A percentile compares a stretch with the other conserved stretches of the same genome.
phyloP scores from a whole-genome alignment of 2,329 filamentous ascomycete species.

The Botrytis fragariae region DNA sequence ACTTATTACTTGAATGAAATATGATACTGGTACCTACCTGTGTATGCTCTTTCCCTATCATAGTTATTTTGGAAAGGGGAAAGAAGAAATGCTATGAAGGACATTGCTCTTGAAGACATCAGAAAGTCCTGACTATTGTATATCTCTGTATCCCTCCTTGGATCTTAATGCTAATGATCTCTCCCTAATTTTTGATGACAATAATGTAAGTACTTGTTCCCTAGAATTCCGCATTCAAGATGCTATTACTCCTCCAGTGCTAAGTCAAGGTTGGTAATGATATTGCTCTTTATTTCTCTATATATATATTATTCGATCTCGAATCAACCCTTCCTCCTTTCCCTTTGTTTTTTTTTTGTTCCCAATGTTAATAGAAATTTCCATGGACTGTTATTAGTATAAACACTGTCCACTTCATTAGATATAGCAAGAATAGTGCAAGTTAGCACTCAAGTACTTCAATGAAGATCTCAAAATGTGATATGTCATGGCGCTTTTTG shows the following conservation, averaged over 20 bases:
- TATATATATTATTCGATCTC: not conserved
- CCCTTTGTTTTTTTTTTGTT: not conserved
- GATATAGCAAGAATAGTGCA: constrained; percentile 1
- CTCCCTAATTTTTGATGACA: not conserved
- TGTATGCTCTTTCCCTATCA: not conserved
- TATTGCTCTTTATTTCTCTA: not conserved
- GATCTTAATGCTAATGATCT: not conserved
- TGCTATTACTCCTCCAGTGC: not conserved
- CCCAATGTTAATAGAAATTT: not conserved
- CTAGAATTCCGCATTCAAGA: not conserved
- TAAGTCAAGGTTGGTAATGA: not conserved
- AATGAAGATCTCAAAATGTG: constrained; percentile 13
- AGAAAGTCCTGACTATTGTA: not conserved
- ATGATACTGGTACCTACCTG: not conserved
- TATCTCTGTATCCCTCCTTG: not conserved
- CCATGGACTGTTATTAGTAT: not conserved
- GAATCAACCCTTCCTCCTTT: not conserved
- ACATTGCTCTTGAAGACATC: not conserved
- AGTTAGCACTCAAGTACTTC: not conserved
- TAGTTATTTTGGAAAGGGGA: not conserved
- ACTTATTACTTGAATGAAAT: not conserved
- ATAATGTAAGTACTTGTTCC: not conserved
- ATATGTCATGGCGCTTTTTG: constrained; percentile 15
- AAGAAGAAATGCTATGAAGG: not conserved
- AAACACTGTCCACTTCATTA: not conserved